A percentile compares a stretch with the other conserved stretches of the same genome.
Evolutionary conservation across 179 eudicot species (phyloP).

Genomic region (Silene vulgaris): DNA sequence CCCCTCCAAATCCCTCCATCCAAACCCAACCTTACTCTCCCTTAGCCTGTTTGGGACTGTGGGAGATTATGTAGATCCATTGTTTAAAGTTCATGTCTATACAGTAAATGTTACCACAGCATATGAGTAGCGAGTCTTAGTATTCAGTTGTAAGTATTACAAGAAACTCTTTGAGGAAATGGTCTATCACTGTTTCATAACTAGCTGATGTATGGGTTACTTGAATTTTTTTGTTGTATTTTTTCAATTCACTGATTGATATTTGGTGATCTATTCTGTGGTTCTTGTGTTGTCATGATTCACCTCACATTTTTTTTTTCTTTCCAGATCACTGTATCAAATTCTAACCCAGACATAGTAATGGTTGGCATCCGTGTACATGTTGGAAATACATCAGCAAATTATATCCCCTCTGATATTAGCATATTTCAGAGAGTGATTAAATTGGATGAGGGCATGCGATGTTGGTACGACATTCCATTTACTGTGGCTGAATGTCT

Average conservation of each 20-base stretch:
- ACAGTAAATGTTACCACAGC: no score
- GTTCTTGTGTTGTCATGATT: conserved; percentile 3
- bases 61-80: no score
- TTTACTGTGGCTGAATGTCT: conserved; percentile 97
- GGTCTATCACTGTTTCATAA: neutral
- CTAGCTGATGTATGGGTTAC: neutral
- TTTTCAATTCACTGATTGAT: neutral
- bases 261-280: conserved; percentile 13
- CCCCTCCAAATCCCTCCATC: no score
- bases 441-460: conserved; percentile 93
- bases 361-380: conserved; percentile 96
- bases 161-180: no score
- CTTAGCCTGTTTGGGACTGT: no score
- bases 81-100: no score
- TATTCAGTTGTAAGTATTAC: no score
- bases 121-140: no score
- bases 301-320: conserved; percentile 15
- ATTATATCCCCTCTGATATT: conserved; percentile 82
- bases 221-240: neutral
- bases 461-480: conserved; percentile 98
- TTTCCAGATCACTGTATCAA: conserved; percentile 69
- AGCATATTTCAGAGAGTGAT: conserved; percentile 85
- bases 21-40: no score
- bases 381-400: conserved; percentile 88
- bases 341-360: conserved; percentile 91